These are phyloP conservation scores for Xanthoconium separans DNA, from an alignment of 1,284 basidiomycete species.

Conservation along the genomic window DNA sequence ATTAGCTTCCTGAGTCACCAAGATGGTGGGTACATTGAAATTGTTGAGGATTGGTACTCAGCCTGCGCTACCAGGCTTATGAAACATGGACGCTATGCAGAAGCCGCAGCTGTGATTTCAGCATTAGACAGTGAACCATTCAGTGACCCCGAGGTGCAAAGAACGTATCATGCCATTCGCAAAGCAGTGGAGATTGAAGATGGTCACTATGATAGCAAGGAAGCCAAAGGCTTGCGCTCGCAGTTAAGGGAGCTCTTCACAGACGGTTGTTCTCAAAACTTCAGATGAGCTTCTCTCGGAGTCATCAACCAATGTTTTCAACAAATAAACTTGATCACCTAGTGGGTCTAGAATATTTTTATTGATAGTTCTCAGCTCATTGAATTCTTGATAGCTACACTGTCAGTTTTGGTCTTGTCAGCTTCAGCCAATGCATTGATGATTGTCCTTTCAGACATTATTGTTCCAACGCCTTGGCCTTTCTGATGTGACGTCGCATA, in stretches of 20 bases:
- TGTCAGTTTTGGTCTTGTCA: slow-evolving; percentile 22
- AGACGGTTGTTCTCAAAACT: slow-evolving; percentile 61
- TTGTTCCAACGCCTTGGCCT: slow-evolving; percentile 62
- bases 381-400: slow-evolving; percentile 28
- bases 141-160: slow-evolving; percentile 51
- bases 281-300: slow-evolving; percentile 57
- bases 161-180: slow-evolving; percentile 54
- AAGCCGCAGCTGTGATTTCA: slow-evolving; percentile 64
- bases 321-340: slow-evolving; percentile 66
- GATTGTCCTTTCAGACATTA: slow-evolving; percentile 41
- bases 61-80: slow-evolving; percentile 42
- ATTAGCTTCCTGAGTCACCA: slow-evolving; percentile 67
- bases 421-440: background rate
- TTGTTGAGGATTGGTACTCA: background rate
- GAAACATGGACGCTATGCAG: slow-evolving; percentile 56
- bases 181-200: slow-evolving; percentile 49
- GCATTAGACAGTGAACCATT: slow-evolving; percentile 57
- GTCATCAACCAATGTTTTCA: slow-evolving; percentile 69
- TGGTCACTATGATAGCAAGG: slow-evolving; percentile 11
- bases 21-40: slow-evolving; percentile 43
- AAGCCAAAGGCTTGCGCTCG: slow-evolving; percentile 9
- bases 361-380: slow-evolving; percentile 2
- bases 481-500: slow-evolving; percentile 57
- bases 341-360: slow-evolving; percentile 36
- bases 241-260: slow-evolving; percentile 51